phyloP scores from a whole-genome alignment of 2,329 filamentous ascomycete genomes.

The Penicillium verrucosum region DNA sequence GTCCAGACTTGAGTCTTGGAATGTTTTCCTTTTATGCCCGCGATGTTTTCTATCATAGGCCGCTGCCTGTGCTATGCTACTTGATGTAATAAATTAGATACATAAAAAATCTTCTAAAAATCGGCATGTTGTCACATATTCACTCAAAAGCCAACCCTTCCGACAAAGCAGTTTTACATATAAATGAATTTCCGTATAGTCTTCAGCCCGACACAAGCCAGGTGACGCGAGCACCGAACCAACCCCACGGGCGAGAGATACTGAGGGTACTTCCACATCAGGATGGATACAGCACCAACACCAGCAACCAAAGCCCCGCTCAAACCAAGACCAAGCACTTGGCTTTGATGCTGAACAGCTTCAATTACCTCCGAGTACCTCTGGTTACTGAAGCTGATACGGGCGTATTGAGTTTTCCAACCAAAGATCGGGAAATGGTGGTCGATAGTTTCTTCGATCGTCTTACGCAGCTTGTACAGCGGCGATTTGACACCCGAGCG shows the following conservation, averaged over 20 bases:
- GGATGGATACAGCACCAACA: conserved; percentile 28
- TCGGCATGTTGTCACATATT: background rate
- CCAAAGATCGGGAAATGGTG: conserved; percentile 72
- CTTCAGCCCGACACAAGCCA: conserved; percentile 18
- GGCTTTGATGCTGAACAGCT: conserved; percentile 66
- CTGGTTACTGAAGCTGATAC: conserved; percentile 91
- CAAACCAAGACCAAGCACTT: conserved; percentile 50
- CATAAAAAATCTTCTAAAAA: background rate
- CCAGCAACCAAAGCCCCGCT: conserved; percentile 28
- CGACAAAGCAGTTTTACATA: background rate
- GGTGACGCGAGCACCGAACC: conserved; percentile 13
- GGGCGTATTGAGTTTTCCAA: conserved; percentile 88
- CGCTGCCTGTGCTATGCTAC: background rate
- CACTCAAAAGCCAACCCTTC: background rate
- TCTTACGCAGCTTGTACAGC: conserved; percentile 76
- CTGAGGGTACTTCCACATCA: conserved; percentile 32
- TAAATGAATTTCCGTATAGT: background rate
- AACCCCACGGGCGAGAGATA: conserved; percentile 19
- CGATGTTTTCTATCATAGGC: background rate
- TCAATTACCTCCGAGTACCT: conserved; percentile 78
- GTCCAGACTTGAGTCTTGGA: background rate
- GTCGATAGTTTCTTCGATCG: conserved; percentile 77
- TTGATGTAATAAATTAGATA: background rate
- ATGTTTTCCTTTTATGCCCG: background rate
- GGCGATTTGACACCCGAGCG: conserved; percentile 75